Conservation (phyloP, 495 filamentous ascomycete species). For the Annulohypoxylon maeteangense region DNA sequence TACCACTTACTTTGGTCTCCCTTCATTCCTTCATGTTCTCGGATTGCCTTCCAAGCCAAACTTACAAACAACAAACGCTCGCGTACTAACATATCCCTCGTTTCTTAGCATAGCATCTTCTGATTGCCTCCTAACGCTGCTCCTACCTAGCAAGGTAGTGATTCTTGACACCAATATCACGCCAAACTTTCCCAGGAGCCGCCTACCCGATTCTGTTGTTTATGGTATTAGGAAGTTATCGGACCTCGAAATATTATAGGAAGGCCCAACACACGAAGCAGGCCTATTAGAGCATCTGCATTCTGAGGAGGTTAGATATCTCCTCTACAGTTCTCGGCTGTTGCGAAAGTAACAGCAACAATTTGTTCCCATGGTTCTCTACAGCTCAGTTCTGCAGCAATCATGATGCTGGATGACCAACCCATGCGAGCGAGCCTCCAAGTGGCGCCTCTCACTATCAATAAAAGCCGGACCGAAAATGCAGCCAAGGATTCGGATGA, state of each 20-base stretch:
- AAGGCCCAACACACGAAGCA: slow-evolving; percentile 12
- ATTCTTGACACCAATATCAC: slow-evolving; percentile 3
- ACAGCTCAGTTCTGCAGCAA: slow-evolving; percentile 47
- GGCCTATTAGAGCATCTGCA: neutral
- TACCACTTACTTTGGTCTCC: slow-evolving; percentile 37
- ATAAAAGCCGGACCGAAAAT: slow-evolving; percentile 67
- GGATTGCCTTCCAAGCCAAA: slow-evolving; percentile 25
- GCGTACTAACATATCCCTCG: slow-evolving; percentile 26
- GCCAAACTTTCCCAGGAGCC: slow-evolving; percentile 11
- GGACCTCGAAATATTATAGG: slow-evolving; percentile 8
- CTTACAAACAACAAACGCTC: slow-evolving; percentile 39
- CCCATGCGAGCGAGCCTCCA: slow-evolving; percentile 67
- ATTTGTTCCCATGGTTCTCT: slow-evolving; percentile 53
- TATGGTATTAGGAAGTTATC: slow-evolving; percentile 4
- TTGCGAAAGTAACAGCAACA: slow-evolving; percentile 43
- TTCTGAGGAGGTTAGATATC: slow-evolving; percentile 25
- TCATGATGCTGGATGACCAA: slow-evolving; percentile 63
- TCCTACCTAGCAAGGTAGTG: slow-evolving; percentile 2
- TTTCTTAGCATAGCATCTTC: slow-evolving; percentile 20
- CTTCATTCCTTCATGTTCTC: slow-evolving; percentile 47
- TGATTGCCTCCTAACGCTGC: slow-evolving; percentile 21
- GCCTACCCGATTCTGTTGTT: slow-evolving; percentile 4
- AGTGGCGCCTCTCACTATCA: slow-evolving; percentile 79
- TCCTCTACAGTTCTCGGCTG: slow-evolving; percentile 37
- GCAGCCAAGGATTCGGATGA: slow-evolving; percentile 55